Evolutionary conservation across 2,329 filamentous ascomycete species (phyloP).

Genomic region (Botrytis byssoidea): DNA sequence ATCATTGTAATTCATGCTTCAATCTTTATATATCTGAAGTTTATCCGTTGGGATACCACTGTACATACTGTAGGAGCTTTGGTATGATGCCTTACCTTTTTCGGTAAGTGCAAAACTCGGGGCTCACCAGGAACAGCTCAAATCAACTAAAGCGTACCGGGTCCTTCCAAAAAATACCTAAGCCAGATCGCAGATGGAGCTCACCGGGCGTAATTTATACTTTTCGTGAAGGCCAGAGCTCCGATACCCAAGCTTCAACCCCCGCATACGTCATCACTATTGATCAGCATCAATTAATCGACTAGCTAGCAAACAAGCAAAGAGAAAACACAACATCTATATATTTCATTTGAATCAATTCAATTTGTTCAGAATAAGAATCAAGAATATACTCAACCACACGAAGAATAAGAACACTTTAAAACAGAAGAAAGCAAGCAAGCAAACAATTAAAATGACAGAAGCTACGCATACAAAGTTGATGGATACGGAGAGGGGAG

Average conservation of each 20-base stretch:
- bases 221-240: not conserved
- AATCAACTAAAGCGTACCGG: not conserved
- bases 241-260: not conserved
- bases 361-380: not conserved
- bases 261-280: constrained; percentile 11
- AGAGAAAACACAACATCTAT: not conserved
- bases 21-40: not conserved
- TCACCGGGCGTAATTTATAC: not conserved
- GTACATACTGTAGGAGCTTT: not conserved
- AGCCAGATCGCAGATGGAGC: not conserved
- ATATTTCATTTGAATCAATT: not conserved
- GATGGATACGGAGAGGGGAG: constrained; percentile 59
- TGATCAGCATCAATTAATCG: not conserved
- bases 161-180: not conserved
- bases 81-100: not conserved
- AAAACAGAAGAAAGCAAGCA: not conserved
- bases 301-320: not conserved
- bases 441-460: constrained; percentile 19
- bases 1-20: not conserved
- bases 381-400: not conserved
- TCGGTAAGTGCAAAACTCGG: not conserved
- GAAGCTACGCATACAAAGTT: constrained; percentile 42
- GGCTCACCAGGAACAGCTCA: not conserved
- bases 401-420: not conserved
- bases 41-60: not conserved